phyloP scores from a whole-genome alignment of 2,329 filamentous ascomycete genomes.

The Fusarium sp. region DNA sequence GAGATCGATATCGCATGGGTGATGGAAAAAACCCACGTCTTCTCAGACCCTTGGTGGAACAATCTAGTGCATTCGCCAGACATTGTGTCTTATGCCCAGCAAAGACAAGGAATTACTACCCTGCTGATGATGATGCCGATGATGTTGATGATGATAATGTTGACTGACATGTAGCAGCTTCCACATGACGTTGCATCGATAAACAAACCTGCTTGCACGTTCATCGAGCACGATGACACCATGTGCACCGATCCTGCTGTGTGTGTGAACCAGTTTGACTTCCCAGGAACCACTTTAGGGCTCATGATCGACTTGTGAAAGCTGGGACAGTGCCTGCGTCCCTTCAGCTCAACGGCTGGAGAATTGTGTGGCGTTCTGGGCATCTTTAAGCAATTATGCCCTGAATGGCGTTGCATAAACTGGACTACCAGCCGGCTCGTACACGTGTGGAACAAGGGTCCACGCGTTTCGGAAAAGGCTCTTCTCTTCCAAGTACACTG shows the following conservation, averaged over 20 bases:
- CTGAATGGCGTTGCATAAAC: conserved; percentile 35
- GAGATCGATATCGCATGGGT: conserved; percentile 25
- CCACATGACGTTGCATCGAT: conserved; percentile 10
- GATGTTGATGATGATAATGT: conserved; percentile 6
- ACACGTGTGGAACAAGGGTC: conserved; percentile 45
- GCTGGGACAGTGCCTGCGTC: conserved; percentile 9
- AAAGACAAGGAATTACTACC: conserved; percentile 14
- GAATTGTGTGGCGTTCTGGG: conserved; percentile 12
- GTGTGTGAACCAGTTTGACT: neutral
- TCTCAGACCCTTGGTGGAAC: conserved; percentile 21
- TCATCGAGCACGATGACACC: conserved; percentile 24
- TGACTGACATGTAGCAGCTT: conserved; percentile 1
- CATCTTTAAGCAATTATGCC: conserved; percentile 37
- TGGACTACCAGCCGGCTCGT: conserved; percentile 27
- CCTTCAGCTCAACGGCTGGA: conserved; percentile 15
- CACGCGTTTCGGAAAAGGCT: conserved; percentile 40
- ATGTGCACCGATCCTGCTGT: conserved; percentile 5
- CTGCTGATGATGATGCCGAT: conserved; percentile 9
- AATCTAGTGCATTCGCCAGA: conserved; percentile 3
- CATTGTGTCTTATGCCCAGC: conserved; percentile 17
- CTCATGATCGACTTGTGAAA: conserved; percentile 27
- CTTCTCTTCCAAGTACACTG: conserved; percentile 22
- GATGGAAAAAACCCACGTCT: conserved; percentile 18
- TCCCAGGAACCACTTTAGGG: conserved; percentile 22
- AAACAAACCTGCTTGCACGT: conserved; percentile 20